Conservation (phyloP, 2,329 filamentous ascomycete genomes). For the Alternaria tenuissima region DNA sequence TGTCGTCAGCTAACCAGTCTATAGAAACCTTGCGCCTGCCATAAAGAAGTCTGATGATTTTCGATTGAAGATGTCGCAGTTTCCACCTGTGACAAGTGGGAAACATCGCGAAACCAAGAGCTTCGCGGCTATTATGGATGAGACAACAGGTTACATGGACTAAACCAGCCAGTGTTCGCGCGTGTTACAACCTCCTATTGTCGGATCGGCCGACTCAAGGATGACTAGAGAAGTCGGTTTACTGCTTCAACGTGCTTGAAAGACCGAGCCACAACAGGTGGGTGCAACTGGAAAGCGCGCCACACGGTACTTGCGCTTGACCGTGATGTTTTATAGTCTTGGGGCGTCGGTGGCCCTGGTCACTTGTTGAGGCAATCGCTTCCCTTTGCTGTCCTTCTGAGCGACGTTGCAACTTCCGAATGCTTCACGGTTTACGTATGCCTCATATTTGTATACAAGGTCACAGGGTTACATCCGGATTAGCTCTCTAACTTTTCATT, state of each 20-base stretch:
- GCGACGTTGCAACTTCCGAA: background rate
- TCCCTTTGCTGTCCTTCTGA: background rate
- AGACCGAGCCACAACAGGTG: background rate
- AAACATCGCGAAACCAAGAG: slow-evolving; percentile 48
- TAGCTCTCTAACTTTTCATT: background rate
- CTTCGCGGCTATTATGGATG: slow-evolving; percentile 49
- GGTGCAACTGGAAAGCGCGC: background rate
- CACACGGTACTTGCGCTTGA: background rate
- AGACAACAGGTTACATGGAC: slow-evolving; percentile 46
- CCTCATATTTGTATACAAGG: background rate
- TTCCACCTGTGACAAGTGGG: slow-evolving; percentile 46
- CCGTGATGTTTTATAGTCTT: too few relatives aligned
- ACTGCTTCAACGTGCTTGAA: background rate
- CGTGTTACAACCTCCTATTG: accelerated
- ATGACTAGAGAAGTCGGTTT: background rate
- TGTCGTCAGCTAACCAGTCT: background rate
- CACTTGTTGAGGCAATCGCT: background rate
- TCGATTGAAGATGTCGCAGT: slow-evolving; percentile 41
- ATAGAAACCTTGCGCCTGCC: slow-evolving; percentile 60
- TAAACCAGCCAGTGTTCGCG: slow-evolving; percentile 9
- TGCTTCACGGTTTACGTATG: background rate
- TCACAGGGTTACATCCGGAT: background rate
- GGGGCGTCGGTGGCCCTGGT: background rate
- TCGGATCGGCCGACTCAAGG: background rate
- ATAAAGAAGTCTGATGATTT: slow-evolving; percentile 59